Evolutionary conservation across 441 rosid genomes (phyloP).

Genomic region (Capsella rubella): DNA sequence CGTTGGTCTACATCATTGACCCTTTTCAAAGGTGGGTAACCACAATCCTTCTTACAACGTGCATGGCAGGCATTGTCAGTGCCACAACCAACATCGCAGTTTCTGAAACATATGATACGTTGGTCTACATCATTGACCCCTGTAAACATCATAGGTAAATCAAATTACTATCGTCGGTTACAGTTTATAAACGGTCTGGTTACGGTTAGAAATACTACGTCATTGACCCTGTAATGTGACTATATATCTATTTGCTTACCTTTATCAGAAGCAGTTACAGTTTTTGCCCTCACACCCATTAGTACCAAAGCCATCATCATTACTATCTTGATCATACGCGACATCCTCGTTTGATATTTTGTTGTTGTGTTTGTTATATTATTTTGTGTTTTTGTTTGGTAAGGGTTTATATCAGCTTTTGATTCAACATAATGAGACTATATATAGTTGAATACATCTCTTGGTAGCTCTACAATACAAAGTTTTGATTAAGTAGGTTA

Average conservation of each 20-base stretch:
- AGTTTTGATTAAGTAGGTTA: too few species aligned
- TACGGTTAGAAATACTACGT: too few species aligned
- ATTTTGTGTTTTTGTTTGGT: neutral
- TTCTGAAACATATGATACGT: conserved; percentile 18
- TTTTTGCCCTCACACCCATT: conserved; percentile 18
- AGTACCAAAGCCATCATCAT: conserved; percentile 25
- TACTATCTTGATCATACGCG: conserved; percentile 13
- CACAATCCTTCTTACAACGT: conserved; percentile 12
- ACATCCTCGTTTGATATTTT: neutral
- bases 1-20: neutral
- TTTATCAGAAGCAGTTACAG: neutral
- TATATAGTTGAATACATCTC: too few species aligned
- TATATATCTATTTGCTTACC: too few species aligned
- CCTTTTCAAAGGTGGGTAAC: neutral
- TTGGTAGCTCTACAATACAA: too few species aligned
- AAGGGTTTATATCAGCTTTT: neutral
- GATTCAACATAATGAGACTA: neutral
- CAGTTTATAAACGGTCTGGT: too few species aligned
- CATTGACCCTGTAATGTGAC: neutral
- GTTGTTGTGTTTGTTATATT: neutral
- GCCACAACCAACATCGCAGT: conserved; percentile 32
- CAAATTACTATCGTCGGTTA: too few species aligned
- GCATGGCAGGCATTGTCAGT: conserved; percentile 1
- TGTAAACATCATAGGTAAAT: too few species aligned
- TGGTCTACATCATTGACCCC: neutral